Evolutionary conservation across 2,329 filamentous ascomycete genomes (phyloP).

Genomic region (Penicillium sp.): DNA sequence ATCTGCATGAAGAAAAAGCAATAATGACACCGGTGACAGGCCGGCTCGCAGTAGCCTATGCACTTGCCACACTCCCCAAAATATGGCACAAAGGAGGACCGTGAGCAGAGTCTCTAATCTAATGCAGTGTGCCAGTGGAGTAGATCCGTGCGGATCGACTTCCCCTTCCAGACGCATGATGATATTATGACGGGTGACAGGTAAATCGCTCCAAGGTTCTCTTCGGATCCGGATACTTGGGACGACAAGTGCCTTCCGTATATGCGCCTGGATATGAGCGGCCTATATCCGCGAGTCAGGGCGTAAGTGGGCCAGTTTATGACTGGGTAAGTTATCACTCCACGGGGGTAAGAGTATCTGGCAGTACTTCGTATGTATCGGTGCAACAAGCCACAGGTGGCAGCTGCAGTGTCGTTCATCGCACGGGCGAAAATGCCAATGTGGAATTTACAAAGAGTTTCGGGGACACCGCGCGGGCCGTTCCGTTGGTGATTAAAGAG

Average conservation of each 20-base stretch:
- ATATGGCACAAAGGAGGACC: neutral
- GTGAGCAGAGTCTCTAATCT: neutral
- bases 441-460: neutral
- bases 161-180: neutral
- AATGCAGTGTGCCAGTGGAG: neutral
- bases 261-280: neutral
- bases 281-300: neutral
- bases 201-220: neutral
- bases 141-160: neutral
- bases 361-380: neutral
- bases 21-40: conserved; percentile 1
- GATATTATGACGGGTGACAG: neutral
- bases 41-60: neutral
- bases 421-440: neutral
- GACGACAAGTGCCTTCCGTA: neutral
- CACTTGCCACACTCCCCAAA: neutral
- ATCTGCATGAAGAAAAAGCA: conserved; percentile 6
- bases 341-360: neutral
- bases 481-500: neutral
- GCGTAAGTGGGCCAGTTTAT: neutral
- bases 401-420: conserved; percentile 15
- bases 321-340: too few species aligned
- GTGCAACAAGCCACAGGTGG: conserved; percentile 3
- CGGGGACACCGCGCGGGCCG: conserved; percentile 5
- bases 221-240: neutral